phyloP scores from a whole-genome alignment of 345 rosid genomes.

The Citrus trifoliata region DNA sequence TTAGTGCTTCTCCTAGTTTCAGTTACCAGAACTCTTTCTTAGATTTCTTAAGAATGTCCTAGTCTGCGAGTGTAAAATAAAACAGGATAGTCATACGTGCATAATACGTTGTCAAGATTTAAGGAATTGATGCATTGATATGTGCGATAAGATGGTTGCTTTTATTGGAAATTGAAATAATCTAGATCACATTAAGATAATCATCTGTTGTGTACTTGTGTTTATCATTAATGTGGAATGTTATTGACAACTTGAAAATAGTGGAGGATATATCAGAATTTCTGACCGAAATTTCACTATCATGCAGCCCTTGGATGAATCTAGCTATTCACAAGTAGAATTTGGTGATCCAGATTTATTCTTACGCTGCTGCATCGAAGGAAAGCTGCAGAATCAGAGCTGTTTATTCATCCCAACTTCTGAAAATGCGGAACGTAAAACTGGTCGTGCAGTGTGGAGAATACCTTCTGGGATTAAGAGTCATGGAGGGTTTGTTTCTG shows the following conservation, averaged over 20 bases:
- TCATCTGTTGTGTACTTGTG: too few relatives aligned
- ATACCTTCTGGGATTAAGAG: constrained; percentile 55
- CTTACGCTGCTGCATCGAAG: constrained; percentile 48
- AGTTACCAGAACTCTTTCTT: neutral
- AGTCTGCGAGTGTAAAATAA: neutral
- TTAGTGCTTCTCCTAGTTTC: neutral
- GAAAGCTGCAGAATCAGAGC: constrained; percentile 15
- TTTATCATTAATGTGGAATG: neutral
- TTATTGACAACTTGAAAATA: neutral
- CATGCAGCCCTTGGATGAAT: constrained; percentile 52
- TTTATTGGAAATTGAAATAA: neutral
- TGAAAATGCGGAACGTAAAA: constrained; percentile 14
- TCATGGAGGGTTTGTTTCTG: constrained; percentile 51
- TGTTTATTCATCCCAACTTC: constrained; percentile 38
- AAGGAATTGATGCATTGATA: neutral
- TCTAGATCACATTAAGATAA: too few relatives aligned
- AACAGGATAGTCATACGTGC: neutral
- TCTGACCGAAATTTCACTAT: neutral
- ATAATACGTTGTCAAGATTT: neutral
- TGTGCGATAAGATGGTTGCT: neutral
- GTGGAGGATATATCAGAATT: neutral
- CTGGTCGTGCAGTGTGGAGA: constrained; percentile 43
- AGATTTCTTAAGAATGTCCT: neutral
- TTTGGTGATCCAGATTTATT: constrained; percentile 65
- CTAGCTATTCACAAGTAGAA: constrained; percentile 58